A percentile compares a stretch with the other conserved stretches of the same genome.
phyloP scores from a whole-genome alignment of 2,329 filamentous ascomycete genomes.

The Aspergillus carbonarius region DNA sequence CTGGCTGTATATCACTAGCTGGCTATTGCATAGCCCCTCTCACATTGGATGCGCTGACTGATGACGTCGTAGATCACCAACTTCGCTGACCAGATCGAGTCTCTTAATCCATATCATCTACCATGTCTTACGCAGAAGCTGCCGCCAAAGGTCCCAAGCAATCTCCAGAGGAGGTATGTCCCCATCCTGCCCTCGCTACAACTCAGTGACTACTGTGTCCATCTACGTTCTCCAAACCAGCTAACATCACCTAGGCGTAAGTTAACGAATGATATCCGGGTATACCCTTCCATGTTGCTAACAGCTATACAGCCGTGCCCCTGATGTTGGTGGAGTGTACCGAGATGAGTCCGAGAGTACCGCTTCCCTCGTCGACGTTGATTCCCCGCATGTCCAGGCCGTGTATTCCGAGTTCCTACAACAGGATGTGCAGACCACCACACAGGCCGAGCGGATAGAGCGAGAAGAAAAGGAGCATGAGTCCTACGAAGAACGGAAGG shows the following conservation, averaged over 20 bases:
- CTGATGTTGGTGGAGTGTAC: slow-evolving; percentile 39
- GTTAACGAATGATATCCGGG: slow-evolving; percentile 16
- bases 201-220: background rate
- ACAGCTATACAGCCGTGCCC: slow-evolving; percentile 39
- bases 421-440: slow-evolving; percentile 46
- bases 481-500: slow-evolving; percentile 28
- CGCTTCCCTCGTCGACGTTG: slow-evolving; percentile 48
- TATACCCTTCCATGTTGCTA: background rate
- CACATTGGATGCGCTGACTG: background rate
- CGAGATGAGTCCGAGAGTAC: slow-evolving; percentile 42
- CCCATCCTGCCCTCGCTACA: background rate
- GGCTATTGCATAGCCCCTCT: background rate
- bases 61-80: slow-evolving; percentile 2
- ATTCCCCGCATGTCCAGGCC: slow-evolving; percentile 46
- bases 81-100: background rate
- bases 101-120: slow-evolving; percentile 12
- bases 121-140: slow-evolving; percentile 52
- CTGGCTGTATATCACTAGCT: background rate
- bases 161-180: slow-evolving; percentile 48
- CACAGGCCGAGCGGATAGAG: slow-evolving; percentile 47
- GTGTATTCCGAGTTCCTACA: slow-evolving; percentile 44
- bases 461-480: slow-evolving; percentile 38
- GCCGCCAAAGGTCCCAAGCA: slow-evolving; percentile 50
- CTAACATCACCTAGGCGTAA: slow-evolving; percentile 35
- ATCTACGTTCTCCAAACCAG: slow-evolving; percentile 7